Percentiles rank a stretch among this genome's conserved stretches.
These are phyloP conservation scores for Bromus sterilis DNA, from an alignment of 176 grass and related monocot genomes.

Conservation along the genomic window DNA sequence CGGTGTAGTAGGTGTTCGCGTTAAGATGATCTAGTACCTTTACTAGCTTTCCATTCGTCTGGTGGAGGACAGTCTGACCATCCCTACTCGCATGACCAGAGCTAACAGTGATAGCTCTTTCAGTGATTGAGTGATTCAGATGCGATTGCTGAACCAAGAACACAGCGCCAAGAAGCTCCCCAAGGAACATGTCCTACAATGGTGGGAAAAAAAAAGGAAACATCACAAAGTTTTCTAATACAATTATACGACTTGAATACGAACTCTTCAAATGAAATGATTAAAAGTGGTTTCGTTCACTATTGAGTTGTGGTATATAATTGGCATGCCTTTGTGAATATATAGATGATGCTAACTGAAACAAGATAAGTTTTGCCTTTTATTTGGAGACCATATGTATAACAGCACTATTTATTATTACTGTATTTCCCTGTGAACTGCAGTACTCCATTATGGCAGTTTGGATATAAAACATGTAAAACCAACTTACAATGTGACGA, in stretches of 20 bases:
- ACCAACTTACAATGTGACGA: constrained; percentile 44
- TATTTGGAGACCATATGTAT: neutral
- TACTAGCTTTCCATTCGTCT: constrained; percentile 26
- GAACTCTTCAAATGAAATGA: neutral
- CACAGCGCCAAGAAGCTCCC: constrained; percentile 51
- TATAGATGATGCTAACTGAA: neutral
- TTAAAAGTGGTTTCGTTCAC: neutral
- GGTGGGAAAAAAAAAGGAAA: neutral
- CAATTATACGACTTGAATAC: neutral
- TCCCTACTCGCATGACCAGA: constrained; percentile 28
- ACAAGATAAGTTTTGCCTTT: neutral
- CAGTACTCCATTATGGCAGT: neutral
- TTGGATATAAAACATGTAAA: neutral
- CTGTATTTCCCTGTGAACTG: neutral
- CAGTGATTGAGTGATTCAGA: constrained; percentile 22
- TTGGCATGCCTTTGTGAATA: neutral
- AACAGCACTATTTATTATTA: neutral
- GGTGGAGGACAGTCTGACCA: constrained; percentile 28
- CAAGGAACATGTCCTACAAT: constrained; percentile 61
- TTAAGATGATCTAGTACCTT: constrained; percentile 40
- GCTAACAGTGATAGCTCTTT: constrained; percentile 26
- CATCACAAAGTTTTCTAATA: neutral
- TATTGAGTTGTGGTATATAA: neutral
- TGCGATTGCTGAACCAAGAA: constrained; percentile 49
- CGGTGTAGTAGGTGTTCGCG: constrained; percentile 31